Evolutionary conservation across 2,329 filamentous ascomycete species (phyloP).

Genomic region (Aspergillus sclerotialis): DNA sequence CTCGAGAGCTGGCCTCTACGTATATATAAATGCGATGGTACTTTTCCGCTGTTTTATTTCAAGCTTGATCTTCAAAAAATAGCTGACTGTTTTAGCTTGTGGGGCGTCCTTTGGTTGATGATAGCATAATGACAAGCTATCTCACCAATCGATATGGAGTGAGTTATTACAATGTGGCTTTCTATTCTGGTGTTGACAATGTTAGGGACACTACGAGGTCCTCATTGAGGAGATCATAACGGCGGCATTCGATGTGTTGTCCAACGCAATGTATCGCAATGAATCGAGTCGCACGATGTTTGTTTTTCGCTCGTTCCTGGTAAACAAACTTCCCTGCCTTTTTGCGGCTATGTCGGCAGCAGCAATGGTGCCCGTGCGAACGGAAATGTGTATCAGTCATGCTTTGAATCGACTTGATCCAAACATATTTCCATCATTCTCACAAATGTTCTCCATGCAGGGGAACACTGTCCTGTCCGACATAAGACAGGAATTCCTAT

Average conservation of each 20-base stretch:
- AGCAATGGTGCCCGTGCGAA: conserved; percentile 52
- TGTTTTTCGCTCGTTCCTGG: conserved; percentile 76
- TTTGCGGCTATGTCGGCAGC: conserved; percentile 51
- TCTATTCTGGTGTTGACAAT: conserved; percentile 3
- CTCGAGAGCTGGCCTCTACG: conserved; percentile 73
- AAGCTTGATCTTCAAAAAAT: not conserved
- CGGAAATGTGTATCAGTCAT: conserved; percentile 60
- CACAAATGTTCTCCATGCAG: conserved; percentile 57
- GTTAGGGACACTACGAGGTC: conserved; percentile 65
- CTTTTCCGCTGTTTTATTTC: too few species aligned
- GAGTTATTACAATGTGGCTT: conserved; percentile 19
- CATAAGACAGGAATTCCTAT: conserved; percentile 76
- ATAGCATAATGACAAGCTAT: conserved; percentile 69
- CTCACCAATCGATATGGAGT: conserved; percentile 79
- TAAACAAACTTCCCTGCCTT: conserved; percentile 62
- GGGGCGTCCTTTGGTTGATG: conserved; percentile 76
- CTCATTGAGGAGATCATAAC: conserved; percentile 77
- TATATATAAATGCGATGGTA: conserved; percentile 78
- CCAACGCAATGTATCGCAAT: conserved; percentile 72
- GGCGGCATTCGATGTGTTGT: conserved; percentile 81
- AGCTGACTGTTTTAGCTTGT: conserved; percentile 57
- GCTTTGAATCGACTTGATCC: conserved; percentile 58
- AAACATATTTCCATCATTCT: conserved; percentile 57
- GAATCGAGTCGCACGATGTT: conserved; percentile 57
- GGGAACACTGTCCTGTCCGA: conserved; percentile 54